These are phyloP conservation scores for Cercophora samala DNA, from an alignment of 495 filamentous ascomycete species.

Conservation along the genomic window DNA sequence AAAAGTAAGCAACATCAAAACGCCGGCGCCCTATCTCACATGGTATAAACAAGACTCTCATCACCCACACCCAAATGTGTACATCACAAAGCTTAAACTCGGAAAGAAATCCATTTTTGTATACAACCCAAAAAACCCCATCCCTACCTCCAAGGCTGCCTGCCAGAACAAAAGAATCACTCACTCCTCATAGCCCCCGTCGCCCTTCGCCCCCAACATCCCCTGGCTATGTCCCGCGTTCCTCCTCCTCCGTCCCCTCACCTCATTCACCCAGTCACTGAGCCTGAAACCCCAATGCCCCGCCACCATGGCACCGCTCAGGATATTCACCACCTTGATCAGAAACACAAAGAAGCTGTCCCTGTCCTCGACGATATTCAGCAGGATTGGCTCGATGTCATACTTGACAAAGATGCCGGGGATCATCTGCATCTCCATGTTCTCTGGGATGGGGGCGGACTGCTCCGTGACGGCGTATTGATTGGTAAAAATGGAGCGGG, in stretches of 20 bases:
- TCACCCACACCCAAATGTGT: not conserved
- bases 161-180: too few species aligned
- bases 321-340: slow-evolving; percentile 66
- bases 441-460: slow-evolving; percentile 61
- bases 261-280: slow-evolving; percentile 49
- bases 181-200: not conserved
- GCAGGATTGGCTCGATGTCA: slow-evolving; percentile 92
- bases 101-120: not conserved
- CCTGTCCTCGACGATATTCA: slow-evolving; percentile 80
- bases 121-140: not conserved
- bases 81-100: too few species aligned
- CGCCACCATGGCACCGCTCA: slow-evolving; percentile 59
- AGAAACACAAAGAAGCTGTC: slow-evolving; percentile 68
- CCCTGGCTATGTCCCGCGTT: slow-evolving; percentile 51
- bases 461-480: slow-evolving; percentile 97
- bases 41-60: not conserved
- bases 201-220: slow-evolving; percentile 45
- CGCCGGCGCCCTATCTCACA: not conserved
- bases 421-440: slow-evolving; percentile 45
- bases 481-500: slow-evolving; percentile 76
- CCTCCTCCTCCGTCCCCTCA: slow-evolving; percentile 47
- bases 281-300: slow-evolving; percentile 59
- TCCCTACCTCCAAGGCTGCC: too few species aligned
- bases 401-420: slow-evolving; percentile 99
- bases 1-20: not conserved